Evolutionary conservation across 495 filamentous ascomycete genomes (phyloP).

Genomic region (Xylaria palmicola): DNA sequence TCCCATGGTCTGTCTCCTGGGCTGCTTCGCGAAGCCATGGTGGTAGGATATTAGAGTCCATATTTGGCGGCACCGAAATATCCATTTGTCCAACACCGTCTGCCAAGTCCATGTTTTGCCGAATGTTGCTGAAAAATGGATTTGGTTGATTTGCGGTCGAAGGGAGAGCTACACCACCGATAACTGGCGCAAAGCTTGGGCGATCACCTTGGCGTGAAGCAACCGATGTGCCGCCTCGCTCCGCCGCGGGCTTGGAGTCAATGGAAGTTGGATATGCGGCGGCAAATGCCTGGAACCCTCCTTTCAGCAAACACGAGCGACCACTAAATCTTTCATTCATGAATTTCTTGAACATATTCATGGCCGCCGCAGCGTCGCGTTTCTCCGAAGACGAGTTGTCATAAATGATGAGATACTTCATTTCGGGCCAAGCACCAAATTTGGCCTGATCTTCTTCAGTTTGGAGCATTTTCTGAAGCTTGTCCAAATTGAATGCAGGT

Average conservation of each 20-base stretch:
- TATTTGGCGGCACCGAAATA: conserved; percentile 62
- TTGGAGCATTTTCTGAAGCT: conserved; percentile 84
- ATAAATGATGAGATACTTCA: conserved; percentile 81
- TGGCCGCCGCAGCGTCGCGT: conserved; percentile 72
- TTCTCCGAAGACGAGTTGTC: conserved; percentile 71
- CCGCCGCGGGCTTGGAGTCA: conserved; percentile 42
- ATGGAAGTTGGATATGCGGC: conserved; percentile 46
- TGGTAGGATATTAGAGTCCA: conserved; percentile 62
- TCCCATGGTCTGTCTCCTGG: conserved; percentile 67
- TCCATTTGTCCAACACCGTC: conserved; percentile 91
- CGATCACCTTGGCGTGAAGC: conserved; percentile 34
- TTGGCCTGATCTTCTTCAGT: conserved; percentile 66
- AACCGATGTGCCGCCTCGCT: conserved; percentile 41
- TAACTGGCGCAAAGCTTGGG: conserved; percentile 67
- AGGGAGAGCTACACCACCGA: conserved; percentile 85
- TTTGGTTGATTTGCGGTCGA: conserved; percentile 64
- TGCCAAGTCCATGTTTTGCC: conserved; percentile 94
- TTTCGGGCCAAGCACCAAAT: conserved; percentile 74
- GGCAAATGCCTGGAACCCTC: conserved; percentile 55
- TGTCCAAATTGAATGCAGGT: conserved; percentile 86
- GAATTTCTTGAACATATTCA: conserved; percentile 93
- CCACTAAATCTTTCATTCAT: conserved; percentile 80
- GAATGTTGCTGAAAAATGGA: conserved; percentile 93
- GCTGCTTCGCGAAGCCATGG: conserved; percentile 72
- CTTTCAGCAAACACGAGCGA: conserved; percentile 64